Evolutionary conservation across 2,329 filamentous ascomycete species (phyloP).

Genomic region (Trichoderma koningiopsis): DNA sequence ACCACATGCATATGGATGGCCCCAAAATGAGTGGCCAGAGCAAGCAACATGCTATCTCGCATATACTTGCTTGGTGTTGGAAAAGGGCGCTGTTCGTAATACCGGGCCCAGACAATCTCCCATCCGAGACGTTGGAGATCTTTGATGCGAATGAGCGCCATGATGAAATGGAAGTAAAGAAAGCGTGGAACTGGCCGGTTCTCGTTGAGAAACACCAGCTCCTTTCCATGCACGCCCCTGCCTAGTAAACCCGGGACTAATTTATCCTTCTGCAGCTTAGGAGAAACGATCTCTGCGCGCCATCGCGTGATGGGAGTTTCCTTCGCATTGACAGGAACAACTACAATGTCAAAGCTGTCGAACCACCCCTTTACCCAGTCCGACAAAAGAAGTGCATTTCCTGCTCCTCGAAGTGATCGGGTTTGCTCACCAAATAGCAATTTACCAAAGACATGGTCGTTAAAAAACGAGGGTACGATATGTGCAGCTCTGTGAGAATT

Average conservation of each 20-base stretch:
- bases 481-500: too few relatives aligned
- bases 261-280: too few relatives aligned
- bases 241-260: too few relatives aligned
- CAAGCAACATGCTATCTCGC: neutral
- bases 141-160: neutral
- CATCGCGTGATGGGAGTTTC: neutral
- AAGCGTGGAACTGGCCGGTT: neutral
- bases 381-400: neutral
- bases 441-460: neutral
- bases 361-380: neutral
- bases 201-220: neutral
- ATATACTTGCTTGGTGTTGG: neutral
- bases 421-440: neutral
- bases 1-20: neutral
- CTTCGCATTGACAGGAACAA: neutral
- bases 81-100: neutral
- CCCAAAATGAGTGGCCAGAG: neutral
- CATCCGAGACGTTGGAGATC: neutral
- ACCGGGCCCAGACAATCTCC: neutral
- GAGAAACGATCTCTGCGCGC: neutral
- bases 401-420: neutral
- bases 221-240: too few relatives aligned
- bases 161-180: conserved; percentile 9
- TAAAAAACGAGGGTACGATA: neutral
- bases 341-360: neutral